Evolutionary conservation across 768 basidiomycete genomes (phyloP), one percentile per base, ranked within the genome.

Genomic region (Boletus huronensis): DNA sequence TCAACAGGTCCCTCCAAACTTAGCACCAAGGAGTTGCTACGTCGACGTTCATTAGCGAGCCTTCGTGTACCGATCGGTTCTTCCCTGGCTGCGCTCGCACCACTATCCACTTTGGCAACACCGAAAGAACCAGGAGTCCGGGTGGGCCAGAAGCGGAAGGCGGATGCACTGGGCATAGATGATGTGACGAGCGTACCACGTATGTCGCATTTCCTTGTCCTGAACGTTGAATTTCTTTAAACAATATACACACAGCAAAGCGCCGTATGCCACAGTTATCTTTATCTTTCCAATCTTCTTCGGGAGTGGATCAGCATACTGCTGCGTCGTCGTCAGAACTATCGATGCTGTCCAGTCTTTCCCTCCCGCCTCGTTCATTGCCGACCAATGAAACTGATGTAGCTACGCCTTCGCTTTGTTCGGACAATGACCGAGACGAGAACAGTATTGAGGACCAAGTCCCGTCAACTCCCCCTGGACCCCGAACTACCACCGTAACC

Each of bases 331-430:
- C 67, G 3, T 67, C 62, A 47, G 52, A 54, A n/a, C 66, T 40
- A 60, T 70, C 19, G 55, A 63, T 7, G 65, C 70, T 29, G 54
- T 66, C 52, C 59, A 70, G 6, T 70, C 44, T 58, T 43, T 59
- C 59, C 11, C 25, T 54, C 40, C 53, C 54, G 3, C 44, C 52
- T 53, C 60, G 36, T 26, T 63, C 64, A 11, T 65, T 59, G 75
- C 52, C 76, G 61, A 61, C 60, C 21, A 72, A 70, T 14, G 77
- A 74, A 47, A 73, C 74, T 2, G 76, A 76, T 36, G 53, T 75
- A 19, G 73, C 76, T 1, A 90, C 88, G 0, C 88, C 88, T 0
- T 89, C 87, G 0, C 73, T 90, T 16, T 86, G 82, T 61, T 90
- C 88, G 3, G 88, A 90, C 64, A 85, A 87, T 53, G 86, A 84